These are phyloP conservation scores for Trifolium fragiferum DNA, from an alignment of 306 rosid species.

Conservation along the genomic window DNA sequence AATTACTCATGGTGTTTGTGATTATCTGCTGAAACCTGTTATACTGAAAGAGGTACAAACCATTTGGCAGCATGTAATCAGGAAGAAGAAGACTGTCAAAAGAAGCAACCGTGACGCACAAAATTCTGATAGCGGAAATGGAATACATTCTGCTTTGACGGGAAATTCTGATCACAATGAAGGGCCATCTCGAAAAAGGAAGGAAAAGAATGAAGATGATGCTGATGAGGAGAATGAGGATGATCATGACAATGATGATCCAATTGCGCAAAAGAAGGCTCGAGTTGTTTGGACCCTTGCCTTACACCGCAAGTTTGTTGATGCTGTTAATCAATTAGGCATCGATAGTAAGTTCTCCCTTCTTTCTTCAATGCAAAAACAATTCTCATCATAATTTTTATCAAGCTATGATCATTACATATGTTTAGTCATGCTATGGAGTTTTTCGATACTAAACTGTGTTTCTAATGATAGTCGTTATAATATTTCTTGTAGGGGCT, in stretches of 20 bases:
- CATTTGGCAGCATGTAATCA: constrained; percentile 94
- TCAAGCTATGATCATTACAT: background rate
- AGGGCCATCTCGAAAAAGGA: constrained; percentile 65
- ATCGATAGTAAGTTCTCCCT: constrained; percentile 75
- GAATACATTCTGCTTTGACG: constrained; percentile 44
- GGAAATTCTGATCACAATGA: constrained; percentile 63
- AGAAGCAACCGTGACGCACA: constrained; percentile 52
- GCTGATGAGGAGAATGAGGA: constrained; percentile 62
- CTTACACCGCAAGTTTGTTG: constrained; percentile 88
- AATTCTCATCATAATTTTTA: background rate
- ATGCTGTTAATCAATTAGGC: constrained; percentile 88
- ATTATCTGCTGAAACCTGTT: constrained; percentile 89
- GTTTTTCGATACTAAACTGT: too few relatives aligned
- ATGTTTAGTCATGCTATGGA: too few relatives aligned
- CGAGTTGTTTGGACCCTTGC: constrained; percentile 94
- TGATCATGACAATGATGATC: constrained; percentile 67
- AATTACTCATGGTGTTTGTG: constrained; percentile 88
- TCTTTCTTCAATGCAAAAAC: background rate
- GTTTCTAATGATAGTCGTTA: background rate
- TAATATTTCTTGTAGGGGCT: constrained; percentile 67
- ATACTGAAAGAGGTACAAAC: constrained; percentile 85
- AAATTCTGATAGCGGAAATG: constrained; percentile 48
- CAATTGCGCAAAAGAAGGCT: constrained; percentile 80
- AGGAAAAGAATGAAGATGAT: constrained; percentile 78
- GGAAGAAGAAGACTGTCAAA: constrained; percentile 67